These are phyloP conservation scores for Podospora fimiseda DNA, from an alignment of 495 filamentous ascomycete species.

Conservation along the genomic window DNA sequence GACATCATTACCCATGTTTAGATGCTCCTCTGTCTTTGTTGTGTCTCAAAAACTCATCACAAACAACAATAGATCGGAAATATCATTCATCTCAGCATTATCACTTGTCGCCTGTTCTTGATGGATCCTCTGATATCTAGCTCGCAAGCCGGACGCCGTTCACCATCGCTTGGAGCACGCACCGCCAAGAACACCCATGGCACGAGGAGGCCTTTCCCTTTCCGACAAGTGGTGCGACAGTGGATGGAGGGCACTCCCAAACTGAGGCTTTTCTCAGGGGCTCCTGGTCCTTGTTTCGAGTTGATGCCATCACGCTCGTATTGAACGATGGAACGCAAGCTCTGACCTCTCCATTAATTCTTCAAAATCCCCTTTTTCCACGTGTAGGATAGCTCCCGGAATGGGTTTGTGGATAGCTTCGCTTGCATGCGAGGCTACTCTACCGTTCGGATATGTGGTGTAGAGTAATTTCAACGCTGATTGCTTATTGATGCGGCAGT, in stretches of 20 bases:
- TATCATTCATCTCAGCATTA: no score
- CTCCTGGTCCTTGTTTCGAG: slow-evolving; percentile 9
- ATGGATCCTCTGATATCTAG: not conserved
- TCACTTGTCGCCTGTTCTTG: not conserved
- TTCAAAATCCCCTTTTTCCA: not conserved
- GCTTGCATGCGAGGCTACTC: no score
- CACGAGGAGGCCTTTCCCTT: slow-evolving; percentile 7
- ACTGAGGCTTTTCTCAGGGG: not conserved
- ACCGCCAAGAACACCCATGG: slow-evolving; percentile 6
- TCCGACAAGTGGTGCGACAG: slow-evolving; percentile 8
- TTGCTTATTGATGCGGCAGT: no score
- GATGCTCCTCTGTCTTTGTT: not conserved
- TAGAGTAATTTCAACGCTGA: no score
- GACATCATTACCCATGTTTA: not conserved
- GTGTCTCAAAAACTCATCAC: no score
- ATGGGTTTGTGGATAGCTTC: slow-evolving; percentile 3
- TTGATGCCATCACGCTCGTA: slow-evolving; percentile 8
- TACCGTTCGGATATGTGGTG: no score
- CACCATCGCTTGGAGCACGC: slow-evolving; percentile 4
- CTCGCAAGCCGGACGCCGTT: no score
- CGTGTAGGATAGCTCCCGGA: not conserved
- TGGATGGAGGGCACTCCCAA: not conserved
- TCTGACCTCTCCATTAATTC: no score
- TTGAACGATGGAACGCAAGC: slow-evolving; percentile 8
- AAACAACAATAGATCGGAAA: no score